Percentiles rank a stretch among this genome's conserved stretches.
These are phyloP conservation scores for Raffaelea arxii DNA, from an alignment of 2,329 filamentous ascomycete species.

Conservation along the genomic window DNA sequence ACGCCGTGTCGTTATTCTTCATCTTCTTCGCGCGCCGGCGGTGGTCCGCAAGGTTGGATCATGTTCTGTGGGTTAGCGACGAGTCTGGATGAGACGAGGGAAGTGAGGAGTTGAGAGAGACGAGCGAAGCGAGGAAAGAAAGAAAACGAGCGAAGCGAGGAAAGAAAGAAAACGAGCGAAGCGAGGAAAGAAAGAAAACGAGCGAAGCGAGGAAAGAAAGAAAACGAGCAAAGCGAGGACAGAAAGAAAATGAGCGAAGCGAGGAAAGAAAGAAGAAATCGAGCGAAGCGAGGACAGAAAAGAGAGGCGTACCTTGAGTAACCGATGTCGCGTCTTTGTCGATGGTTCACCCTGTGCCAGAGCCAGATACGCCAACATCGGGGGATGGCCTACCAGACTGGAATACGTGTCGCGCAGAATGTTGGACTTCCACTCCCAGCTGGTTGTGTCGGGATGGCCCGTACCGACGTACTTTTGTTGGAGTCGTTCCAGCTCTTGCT, in stretches of 20 bases:
- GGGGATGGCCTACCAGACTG: slow-evolving; percentile 81
- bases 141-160: background rate
- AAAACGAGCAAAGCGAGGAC: background rate
- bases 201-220: background rate
- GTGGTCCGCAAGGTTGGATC: slow-evolving; percentile 51
- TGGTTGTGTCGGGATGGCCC: slow-evolving; percentile 91
- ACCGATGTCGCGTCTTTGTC: slow-evolving; percentile 66
- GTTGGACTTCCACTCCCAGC: slow-evolving; percentile 95
- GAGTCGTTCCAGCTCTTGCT: slow-evolving; percentile 94
- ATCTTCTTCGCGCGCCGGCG: slow-evolving; percentile 45
- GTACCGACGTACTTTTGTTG: slow-evolving; percentile 95
- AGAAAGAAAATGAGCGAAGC: background rate
- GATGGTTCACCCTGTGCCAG: slow-evolving; percentile 80
- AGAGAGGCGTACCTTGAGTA: slow-evolving; percentile 77
- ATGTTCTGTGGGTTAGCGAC: slow-evolving; percentile 48
- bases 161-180: background rate
- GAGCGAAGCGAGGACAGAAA: background rate
- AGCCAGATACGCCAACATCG: slow-evolving; percentile 78
- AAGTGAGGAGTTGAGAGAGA: no score
- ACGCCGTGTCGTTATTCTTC: slow-evolving; percentile 6
- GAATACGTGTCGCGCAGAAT: slow-evolving; percentile 89
- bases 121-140: no score
- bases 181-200: background rate
- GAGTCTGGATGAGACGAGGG: background rate
- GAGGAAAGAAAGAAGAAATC: background rate